Evolutionary conservation across 352 stramenopile genomes (phyloP), one percentile per base, ranked within the genome.

Genomic region (Pythium sp.): DNA sequence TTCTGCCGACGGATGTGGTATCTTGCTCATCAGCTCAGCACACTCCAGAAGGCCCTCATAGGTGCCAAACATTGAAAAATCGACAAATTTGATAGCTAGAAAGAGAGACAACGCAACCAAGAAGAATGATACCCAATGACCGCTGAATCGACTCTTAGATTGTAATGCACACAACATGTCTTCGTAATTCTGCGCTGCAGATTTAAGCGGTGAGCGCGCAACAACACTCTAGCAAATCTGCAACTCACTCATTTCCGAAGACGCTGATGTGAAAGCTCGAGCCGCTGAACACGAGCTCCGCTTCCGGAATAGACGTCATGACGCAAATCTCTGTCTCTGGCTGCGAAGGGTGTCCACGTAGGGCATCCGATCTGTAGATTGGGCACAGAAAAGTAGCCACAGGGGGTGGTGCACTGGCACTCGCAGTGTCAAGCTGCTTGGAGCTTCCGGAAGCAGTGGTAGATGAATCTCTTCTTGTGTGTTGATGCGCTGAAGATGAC

Each of bases 211-310:
- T 32, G 30, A 32, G 30, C 3, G 30, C 30, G 30, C 3, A 32
- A 32, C 30, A 32, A 5, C 30, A 32, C 30, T 5, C 30, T 32
- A 32, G 30, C 30, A 32, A 32, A 32, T 32, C 30, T 32, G 30
- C 30, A 32, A 32, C 34, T 55, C 51, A 62, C 3, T 24, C 12
- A 9, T 32, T 28, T 9, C 22, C 8, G 26, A 68, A 53, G 11
- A 9, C 49, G 32, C 26, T 41, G 41, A 81, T 59, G 1, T 62
- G 54, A 1, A 85, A 49, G 22, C 71, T 46, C 5, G 74, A 67
- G 20, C 76, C 78, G 43, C 76, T 86, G 43, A 86, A 64, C 12
- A 75, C 60, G 2, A 84, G 57, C 49, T 82, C 74, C 0, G 69
- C 56, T 18, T 71, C 36, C 0, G 79, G 60, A 24, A 81, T n/a